Percentiles rank a stretch among this genome's conserved stretches.
Conservation (phyloP, 805 yeast species). For the Ogataea pignaliae region DNA sequence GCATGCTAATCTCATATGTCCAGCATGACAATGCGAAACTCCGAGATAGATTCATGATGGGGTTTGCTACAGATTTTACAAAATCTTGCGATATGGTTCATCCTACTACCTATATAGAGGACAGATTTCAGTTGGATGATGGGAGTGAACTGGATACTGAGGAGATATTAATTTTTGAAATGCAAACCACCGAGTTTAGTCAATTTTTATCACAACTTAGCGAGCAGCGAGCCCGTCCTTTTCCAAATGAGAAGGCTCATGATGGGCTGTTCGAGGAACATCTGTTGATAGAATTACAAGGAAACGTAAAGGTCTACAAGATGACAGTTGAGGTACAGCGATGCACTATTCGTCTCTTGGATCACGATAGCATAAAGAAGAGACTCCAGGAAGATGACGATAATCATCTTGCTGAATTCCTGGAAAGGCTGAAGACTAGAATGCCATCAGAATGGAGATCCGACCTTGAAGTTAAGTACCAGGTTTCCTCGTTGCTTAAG, state of each 20-base stretch:
- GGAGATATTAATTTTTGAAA: conserved; percentile 14
- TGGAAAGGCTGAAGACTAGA: conserved; percentile 11
- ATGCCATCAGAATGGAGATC: conserved; percentile 13
- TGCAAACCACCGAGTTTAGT: conserved; percentile 4
- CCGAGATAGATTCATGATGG: conserved; percentile 2
- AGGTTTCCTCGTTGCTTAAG: too few relatives aligned
- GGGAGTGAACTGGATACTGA: conserved; percentile 1
- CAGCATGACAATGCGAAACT: conserved; percentile 1
- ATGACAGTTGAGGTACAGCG: conserved; percentile 18
- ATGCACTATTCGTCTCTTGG: conserved; percentile 7
- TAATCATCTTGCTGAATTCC: conserved; percentile 11
- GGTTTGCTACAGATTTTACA: conserved; percentile 23
- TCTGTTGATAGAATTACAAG: conserved; percentile 18
- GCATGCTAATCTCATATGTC: conserved; percentile 12
- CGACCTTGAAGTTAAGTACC: conserved; percentile 5
- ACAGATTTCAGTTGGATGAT: conserved; percentile 6
- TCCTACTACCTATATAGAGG: not conserved
- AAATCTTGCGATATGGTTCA: conserved; percentile 2
- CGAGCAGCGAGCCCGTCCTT: conserved; percentile 3
- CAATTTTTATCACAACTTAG: not conserved
- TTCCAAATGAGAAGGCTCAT: conserved; percentile 10
- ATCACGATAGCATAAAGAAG: conserved; percentile 4
- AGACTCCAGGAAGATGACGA: conserved; percentile 8
- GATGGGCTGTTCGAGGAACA: conserved; percentile 11
- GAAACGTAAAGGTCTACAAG: conserved; percentile 12